Conservation (phyloP, 108 stramenopile genomes). For the Nitzschia sp. region DNA sequence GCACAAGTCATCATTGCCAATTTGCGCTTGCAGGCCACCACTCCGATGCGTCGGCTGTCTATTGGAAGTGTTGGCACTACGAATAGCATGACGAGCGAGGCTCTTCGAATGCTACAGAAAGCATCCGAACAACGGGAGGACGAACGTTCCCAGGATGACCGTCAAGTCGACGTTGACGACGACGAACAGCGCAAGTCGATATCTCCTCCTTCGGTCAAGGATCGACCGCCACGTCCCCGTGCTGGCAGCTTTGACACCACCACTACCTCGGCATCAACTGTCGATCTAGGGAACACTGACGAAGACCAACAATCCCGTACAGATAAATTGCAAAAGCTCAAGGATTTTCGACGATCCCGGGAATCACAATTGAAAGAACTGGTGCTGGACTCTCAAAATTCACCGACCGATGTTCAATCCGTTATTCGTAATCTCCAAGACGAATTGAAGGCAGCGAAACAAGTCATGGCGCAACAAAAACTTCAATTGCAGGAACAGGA, state of each 20-base stretch:
- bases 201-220: not conserved
- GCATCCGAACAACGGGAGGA: not conserved
- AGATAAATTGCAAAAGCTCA: slow-evolving; percentile 16
- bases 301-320: slow-evolving; percentile 5
- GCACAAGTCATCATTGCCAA: slow-evolving; percentile 16
- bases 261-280: not conserved
- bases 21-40: not conserved
- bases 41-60: slow-evolving; percentile 4
- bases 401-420: slow-evolving; percentile 23
- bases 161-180: not conserved
- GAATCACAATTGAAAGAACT: slow-evolving; percentile 22
- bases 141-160: not conserved
- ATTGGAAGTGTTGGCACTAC: not conserved
- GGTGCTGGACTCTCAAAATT: slow-evolving; percentile 19
- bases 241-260: not conserved
- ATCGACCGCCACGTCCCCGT: not conserved
- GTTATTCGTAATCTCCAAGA: slow-evolving; percentile 39
- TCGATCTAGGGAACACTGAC: not conserved
- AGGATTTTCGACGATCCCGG: slow-evolving; percentile 13
- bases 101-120: not conserved
- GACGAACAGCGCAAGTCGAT: not conserved
- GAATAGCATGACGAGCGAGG: not conserved
- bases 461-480: slow-evolving; percentile 36
- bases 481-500: slow-evolving; percentile 17
- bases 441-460: slow-evolving; percentile 31